Base-by-base conservation (phyloP, 257 asterid genomes). In the Primulina huaijiensis region DNA sequence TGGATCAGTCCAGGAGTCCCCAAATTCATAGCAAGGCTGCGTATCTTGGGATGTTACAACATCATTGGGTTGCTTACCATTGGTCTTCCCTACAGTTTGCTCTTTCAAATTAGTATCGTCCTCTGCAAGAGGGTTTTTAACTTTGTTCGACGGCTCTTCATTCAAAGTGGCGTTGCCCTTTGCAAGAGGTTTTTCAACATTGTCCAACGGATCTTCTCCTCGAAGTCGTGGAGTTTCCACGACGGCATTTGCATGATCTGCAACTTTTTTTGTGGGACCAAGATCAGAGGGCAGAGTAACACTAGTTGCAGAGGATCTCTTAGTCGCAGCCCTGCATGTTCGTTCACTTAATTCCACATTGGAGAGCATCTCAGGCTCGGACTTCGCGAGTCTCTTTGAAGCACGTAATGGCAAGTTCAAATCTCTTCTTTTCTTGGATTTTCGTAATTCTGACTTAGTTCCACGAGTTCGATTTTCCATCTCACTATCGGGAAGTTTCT, bases 401-500 rank as follows among this genome's bases (percentile, higher is more conserved):
- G 70, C 53, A 59, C 70, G 59, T 8, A 19, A 25, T 43, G 55
- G 19, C 55, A 43, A 14, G 55, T 43, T 43, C 55, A 43, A 43
- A 43, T 14, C 55, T 43, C 55, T 43, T 40, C 37, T 65, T 65
- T 65, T 65, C 70, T 65, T 38, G 37, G 70, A 65, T 40, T 31
- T 67, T n/a, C 37, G 23, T 35, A 19, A 38, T 35, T 53, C 34
- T 7, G 25, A 27, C 52, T 3, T 33, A 46, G 68, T 53, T 2
- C 57, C 70, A 10, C n/a, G 34, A 31, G 29, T 71, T 19, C 33
- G 67, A 29, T 64, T 58, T 60, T 58, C 69, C 69, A 52, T 55
- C 55, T 14, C 68, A 38, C 31, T 70, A 68, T 78, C 73, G 17
- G 64, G 64, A 25, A 46, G 67, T 57, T 78, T 70, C 72, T 75